These are phyloP conservation scores for Eremomyces bilateralis DNA, from an alignment of 495 filamentous ascomycete genomes.

Conservation along the genomic window DNA sequence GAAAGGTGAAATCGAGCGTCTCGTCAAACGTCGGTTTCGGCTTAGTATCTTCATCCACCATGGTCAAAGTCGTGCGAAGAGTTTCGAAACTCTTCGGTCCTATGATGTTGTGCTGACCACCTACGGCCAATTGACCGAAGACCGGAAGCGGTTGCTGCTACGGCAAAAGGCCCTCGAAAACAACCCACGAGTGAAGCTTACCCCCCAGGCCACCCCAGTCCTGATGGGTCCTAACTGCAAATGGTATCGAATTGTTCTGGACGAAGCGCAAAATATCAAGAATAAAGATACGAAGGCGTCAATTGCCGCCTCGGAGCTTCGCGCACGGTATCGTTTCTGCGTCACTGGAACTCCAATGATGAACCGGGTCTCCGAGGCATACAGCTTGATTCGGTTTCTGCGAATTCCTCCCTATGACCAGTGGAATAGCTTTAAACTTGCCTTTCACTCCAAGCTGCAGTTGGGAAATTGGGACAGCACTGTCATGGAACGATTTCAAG, in stretches of 20 bases:
- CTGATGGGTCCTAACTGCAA: slow-evolving; percentile 40
- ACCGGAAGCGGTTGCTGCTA: slow-evolving; percentile 35
- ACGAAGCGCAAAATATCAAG: slow-evolving; percentile 91
- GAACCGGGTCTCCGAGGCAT: slow-evolving; percentile 71
- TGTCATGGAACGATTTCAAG: slow-evolving; percentile 49
- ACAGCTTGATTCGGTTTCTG: slow-evolving; percentile 61
- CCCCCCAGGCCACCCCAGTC: slow-evolving; percentile 22
- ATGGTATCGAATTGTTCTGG: slow-evolving; percentile 67
- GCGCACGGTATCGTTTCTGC: slow-evolving; percentile 51
- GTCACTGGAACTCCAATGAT: slow-evolving; percentile 92
- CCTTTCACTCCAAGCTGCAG: slow-evolving; percentile 14
- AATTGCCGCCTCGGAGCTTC: slow-evolving; percentile 35
- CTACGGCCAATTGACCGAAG: slow-evolving; percentile 55
- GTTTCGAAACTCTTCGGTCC: slow-evolving; percentile 37
- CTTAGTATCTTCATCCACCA: slow-evolving; percentile 52
- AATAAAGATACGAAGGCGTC: slow-evolving; percentile 51
- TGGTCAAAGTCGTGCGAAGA: slow-evolving; percentile 27
- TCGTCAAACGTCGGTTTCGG: slow-evolving; percentile 33
- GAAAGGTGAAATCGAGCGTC: slow-evolving; percentile 65
- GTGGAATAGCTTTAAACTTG: slow-evolving; percentile 35
- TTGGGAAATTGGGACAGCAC: too few relatives aligned
- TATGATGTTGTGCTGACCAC: slow-evolving; percentile 83
- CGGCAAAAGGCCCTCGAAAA: slow-evolving; percentile 19
- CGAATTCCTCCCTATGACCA: slow-evolving; percentile 61
- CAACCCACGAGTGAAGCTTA: slow-evolving; percentile 15